Evolutionary conservation across 768 basidiomycete genomes (phyloP).

Genomic region (Suillus fuscotomentosus): DNA sequence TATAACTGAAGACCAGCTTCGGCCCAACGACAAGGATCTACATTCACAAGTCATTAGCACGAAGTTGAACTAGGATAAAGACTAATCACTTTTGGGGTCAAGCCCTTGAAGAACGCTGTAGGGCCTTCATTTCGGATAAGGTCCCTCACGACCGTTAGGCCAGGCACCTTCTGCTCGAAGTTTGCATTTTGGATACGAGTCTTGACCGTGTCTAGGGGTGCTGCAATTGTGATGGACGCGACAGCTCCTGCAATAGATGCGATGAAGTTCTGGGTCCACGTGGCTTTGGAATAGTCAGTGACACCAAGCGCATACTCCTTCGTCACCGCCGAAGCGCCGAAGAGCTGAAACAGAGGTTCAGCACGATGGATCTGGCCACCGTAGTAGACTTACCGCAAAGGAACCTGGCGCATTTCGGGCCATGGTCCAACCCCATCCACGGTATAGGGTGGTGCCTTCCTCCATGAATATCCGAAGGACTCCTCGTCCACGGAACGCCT

Average conservation of each 20-base stretch:
- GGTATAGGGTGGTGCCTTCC: constrained; percentile 89
- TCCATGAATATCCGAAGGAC: constrained; percentile 87
- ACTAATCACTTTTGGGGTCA: constrained; percentile 83
- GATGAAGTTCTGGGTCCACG: constrained; percentile 96
- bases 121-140: constrained; percentile 85
- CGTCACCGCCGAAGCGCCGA: constrained; percentile 92
- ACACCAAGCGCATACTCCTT: constrained; percentile 93
- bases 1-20: constrained; percentile 98
- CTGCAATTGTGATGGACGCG: constrained; percentile 93
- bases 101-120: constrained; percentile 89
- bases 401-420: constrained; percentile 95
- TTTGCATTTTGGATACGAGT: constrained; percentile 98
- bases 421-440: constrained; percentile 99
- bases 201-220: constrained; percentile 95
- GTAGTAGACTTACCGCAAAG: constrained; percentile 71
- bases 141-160: constrained; percentile 79
- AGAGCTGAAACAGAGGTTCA: constrained; percentile 60
- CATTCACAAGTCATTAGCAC: constrained; percentile 29
- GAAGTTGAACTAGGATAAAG: constrained; percentile 23
- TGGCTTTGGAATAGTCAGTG: constrained; percentile 89
- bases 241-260: constrained; percentile 93
- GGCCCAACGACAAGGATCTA: constrained; percentile 96
- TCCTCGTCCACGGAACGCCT: constrained; percentile 95
- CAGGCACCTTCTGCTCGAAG: constrained; percentile 83
- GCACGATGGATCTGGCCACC: neutral